phyloP scores from a whole-genome alignment of 2,329 filamentous ascomycete genomes.

The Bimuria novae-zelandiae region DNA sequence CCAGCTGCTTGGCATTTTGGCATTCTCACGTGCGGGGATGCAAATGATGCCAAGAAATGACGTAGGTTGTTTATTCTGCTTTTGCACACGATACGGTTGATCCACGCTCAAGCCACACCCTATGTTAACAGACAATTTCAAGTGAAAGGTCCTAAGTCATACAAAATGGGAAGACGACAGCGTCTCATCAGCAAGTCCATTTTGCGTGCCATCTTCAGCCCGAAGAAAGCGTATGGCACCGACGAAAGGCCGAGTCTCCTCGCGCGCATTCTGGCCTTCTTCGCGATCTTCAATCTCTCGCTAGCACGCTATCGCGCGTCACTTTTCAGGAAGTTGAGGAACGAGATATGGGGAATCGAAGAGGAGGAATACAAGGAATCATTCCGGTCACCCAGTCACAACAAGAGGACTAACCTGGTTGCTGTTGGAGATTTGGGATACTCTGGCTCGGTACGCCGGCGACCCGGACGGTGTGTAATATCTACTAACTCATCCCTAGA shows the following conservation, averaged over 20 bases:
- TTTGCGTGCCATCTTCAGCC: slow-evolving; percentile 41
- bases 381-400: slow-evolving; percentile 52
- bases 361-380: slow-evolving; percentile 60
- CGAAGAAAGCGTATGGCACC: slow-evolving; percentile 23
- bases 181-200: slow-evolving; percentile 45
- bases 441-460: slow-evolving; percentile 63
- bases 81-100: no score
- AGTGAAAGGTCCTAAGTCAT: no score
- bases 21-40: neutral
- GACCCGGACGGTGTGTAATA: neutral
- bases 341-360: slow-evolving; percentile 57
- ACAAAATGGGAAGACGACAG: slow-evolving; percentile 43
- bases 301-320: slow-evolving; percentile 54
- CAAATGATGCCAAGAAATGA: neutral
- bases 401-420: slow-evolving; percentile 51
- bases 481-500: slow-evolving; percentile 46
- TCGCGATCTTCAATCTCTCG: slow-evolving; percentile 57
- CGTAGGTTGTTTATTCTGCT: slow-evolving; percentile 5
- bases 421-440: slow-evolving; percentile 72
- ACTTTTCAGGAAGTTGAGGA: slow-evolving; percentile 58
- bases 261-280: slow-evolving; percentile 57
- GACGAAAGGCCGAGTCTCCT: slow-evolving; percentile 40
- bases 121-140: no score
- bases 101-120: no score
- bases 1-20: no score